A percentile compares a stretch with the other conserved stretches of the same genome.
Conservation (phyloP, 305 asterid species). For the Solanum hybrid region DNA sequence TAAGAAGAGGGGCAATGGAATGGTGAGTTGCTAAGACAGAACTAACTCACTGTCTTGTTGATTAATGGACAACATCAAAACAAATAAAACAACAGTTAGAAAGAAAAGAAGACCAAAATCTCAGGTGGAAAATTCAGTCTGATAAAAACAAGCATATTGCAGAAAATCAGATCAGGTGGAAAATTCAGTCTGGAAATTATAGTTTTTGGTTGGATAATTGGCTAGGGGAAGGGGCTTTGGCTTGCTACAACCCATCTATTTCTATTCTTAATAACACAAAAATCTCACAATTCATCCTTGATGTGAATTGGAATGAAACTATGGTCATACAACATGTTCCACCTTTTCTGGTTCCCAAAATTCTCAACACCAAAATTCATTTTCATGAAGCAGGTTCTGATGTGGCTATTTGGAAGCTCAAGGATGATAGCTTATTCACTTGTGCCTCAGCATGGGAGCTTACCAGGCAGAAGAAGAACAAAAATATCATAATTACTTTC, state of each 20-base stretch:
- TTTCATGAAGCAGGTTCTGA: background rate
- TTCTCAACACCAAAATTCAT: background rate
- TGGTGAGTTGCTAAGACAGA: background rate
- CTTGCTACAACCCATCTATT: background rate
- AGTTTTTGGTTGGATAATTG: background rate
- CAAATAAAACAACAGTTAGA: background rate
- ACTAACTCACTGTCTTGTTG: background rate
- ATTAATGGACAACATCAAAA: background rate
- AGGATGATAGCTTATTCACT: background rate
- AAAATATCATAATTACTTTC: background rate
- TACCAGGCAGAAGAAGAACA: background rate
- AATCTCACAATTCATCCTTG: background rate
- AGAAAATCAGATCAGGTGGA: background rate
- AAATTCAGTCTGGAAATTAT: too few species aligned
- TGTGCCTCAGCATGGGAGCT: background rate
- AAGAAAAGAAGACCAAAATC: background rate
- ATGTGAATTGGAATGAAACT: background rate
- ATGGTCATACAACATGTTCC: background rate
- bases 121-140: background rate
- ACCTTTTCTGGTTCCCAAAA: background rate
- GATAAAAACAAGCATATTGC: background rate
- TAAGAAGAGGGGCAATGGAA: background rate
- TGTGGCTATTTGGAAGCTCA: background rate
- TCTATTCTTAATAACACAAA: background rate
- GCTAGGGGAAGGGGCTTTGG: background rate